Evolutionary conservation across 225 moss, liverwort and hornwort species (phyloP).

Genomic region (Polytrichum commune): DNA sequence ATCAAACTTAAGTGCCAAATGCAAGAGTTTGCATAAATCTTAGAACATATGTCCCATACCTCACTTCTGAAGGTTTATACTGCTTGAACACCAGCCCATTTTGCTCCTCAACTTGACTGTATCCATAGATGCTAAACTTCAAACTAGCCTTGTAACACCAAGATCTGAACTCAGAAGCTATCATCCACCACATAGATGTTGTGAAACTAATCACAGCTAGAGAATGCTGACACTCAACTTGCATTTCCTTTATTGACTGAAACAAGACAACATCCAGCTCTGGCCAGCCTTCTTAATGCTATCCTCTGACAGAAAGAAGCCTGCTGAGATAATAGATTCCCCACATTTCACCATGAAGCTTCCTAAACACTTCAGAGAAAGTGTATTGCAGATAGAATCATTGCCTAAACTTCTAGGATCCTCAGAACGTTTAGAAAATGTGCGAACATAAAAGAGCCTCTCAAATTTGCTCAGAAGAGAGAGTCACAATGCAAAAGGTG

Average conservation of each 20-base stretch:
- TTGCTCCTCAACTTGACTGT: not conserved
- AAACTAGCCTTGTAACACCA: too few species aligned
- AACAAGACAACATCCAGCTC: constrained; percentile 14
- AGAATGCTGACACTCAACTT: constrained; percentile 1
- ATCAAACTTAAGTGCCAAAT: too few species aligned
- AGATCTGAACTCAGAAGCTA: too few species aligned
- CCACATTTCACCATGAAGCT: constrained; percentile 15
- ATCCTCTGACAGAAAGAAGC: constrained; percentile 11
- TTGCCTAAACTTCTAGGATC: constrained; percentile 13
- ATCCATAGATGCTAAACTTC: not conserved
- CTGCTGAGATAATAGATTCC: constrained; percentile 12
- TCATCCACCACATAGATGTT: not conserved
- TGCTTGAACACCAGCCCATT: too few species aligned
- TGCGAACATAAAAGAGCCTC: constrained; percentile 15
- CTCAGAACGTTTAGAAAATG: constrained; percentile 10
- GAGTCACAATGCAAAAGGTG: constrained; percentile 15
- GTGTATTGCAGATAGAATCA: constrained; percentile 13
- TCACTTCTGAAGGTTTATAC: not conserved
- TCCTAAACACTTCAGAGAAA: constrained; percentile 4
- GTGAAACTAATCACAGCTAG: not conserved
- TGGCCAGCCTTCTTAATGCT: constrained; percentile 16
- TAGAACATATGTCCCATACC: too few species aligned
- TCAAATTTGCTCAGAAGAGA: constrained; percentile 14
- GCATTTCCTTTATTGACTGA: constrained; percentile 7
- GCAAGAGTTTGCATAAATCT: too few species aligned